Percentiles rank a stretch among this genome's conserved stretches.
Evolutionary conservation across 202 grass and related monocot species (phyloP).

Genomic region (Panicum virgatum): DNA sequence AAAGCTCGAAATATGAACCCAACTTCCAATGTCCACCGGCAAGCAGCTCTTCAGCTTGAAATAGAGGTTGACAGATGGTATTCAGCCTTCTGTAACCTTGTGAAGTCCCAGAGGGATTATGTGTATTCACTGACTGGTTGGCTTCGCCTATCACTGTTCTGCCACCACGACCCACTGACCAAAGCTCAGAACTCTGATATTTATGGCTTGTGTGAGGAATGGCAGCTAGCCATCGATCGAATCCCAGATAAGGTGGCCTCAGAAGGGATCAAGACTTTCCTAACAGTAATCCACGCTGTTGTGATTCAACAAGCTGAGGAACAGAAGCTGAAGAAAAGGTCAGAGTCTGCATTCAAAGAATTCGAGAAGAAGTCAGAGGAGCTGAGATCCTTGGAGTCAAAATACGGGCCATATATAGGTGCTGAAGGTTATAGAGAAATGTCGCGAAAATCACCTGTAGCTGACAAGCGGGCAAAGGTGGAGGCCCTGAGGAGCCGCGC

Average conservation of each 20-base stretch:
- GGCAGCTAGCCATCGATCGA: constrained; percentile 89
- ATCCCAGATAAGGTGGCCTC: constrained; percentile 95
- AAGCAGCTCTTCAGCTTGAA: constrained; percentile 87
- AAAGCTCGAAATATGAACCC: constrained; percentile 61
- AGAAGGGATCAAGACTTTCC: constrained; percentile 90
- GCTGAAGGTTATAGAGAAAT: constrained; percentile 45
- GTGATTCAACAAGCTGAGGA: constrained; percentile 85
- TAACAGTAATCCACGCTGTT: constrained; percentile 72
- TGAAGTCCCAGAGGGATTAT: constrained; percentile 89
- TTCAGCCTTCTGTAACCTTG: constrained; percentile 79
- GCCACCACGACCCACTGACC: constrained; percentile 59
- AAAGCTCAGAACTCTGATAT: constrained; percentile 72
- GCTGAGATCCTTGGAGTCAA: constrained; percentile 67
- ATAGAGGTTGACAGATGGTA: constrained; percentile 93
- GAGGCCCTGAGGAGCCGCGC: constrained; percentile 67
- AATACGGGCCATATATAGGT: constrained; percentile 46
- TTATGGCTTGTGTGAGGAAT: constrained; percentile 87
- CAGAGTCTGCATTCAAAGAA: constrained; percentile 75
- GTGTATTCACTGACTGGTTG: constrained; percentile 93
- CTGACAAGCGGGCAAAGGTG: constrained; percentile 76
- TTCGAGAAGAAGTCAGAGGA: constrained; percentile 84
- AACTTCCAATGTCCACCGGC: constrained; percentile 74
- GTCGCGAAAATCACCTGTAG: constrained; percentile 31
- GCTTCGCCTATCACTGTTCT: constrained; percentile 92
- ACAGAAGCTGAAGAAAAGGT: constrained; percentile 85